Base-by-base conservation (phyloP, 179 eudicot genomes). In the Nepenthes alata region DNA sequence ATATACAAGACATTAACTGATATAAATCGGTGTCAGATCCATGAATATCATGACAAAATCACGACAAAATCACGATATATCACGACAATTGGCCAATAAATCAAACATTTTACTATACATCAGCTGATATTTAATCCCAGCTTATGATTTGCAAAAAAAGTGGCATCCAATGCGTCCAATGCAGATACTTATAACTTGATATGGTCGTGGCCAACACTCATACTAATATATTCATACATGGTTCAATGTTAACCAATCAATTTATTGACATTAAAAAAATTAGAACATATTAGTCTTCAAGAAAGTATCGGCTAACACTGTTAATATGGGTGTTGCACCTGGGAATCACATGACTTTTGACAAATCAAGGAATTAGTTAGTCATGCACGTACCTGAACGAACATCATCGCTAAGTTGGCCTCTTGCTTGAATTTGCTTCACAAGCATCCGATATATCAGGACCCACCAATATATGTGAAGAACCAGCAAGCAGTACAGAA, bases 391-490 rank as follows among this genome's bases (percentile, higher is more conserved):
- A 91, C 98, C 98, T 48, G 98, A 91, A 60, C 98, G 87, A 74
- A 93, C 93, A 77, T 93, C 98, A 36, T 93, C 96, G 68, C 98
- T 83, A 58, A 93, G 58, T 66, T 77, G 80, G 75, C 98, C 98
- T 79, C 89, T 80, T 36, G 81, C 81, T 86, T 93, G 81, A 67
- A 93, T 75, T 86, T 89, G 98, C 79, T 85, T 89, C 62, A 81
- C 96, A 49, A 93, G 93, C 98, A 93, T 89, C 62, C 96, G 87
- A 60, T 77, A 89, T 69, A 93, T 93, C 57, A 93, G 70, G 72
- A 86, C 90, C 93, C 95, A 89, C 96, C 98, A 91, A 64, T 91
- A 91, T 47, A 91, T 76, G 75, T 91, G 91, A 71, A 91, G 93
- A 68, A 89, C 89, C 59, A 89, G 95, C 72, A 91, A 80, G 72